phyloP scores from a whole-genome alignment of 2,329 filamentous ascomycete species.

The Xylaria sp. region DNA sequence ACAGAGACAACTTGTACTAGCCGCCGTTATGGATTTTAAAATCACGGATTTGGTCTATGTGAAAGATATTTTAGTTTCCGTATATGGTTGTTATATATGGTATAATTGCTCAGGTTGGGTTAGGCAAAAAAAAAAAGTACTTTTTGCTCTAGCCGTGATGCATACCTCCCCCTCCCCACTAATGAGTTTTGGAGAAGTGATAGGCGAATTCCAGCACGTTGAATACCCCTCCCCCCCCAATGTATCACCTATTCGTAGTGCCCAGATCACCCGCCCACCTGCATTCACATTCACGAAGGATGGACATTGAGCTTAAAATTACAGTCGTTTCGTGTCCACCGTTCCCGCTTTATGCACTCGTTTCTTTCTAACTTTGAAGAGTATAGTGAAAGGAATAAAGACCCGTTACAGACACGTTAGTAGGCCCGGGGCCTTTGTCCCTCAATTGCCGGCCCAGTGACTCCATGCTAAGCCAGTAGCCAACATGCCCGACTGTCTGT shows the following conservation, averaged over 20 bases:
- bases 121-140: neutral
- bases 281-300: neutral
- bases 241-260: neutral
- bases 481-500: slow-evolving; percentile 21
- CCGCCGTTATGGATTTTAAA: neutral
- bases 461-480: neutral
- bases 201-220: neutral
- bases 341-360: slow-evolving; percentile 25
- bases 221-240: neutral
- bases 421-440: slow-evolving; percentile 29
- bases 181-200: neutral
- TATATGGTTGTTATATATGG: neutral
- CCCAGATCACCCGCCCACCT: neutral
- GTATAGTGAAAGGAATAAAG: slow-evolving; percentile 21
- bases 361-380: slow-evolving; percentile 19
- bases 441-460: slow-evolving; percentile 19
- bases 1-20: neutral
- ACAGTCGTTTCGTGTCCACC: slow-evolving; percentile 23
- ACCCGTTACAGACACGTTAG: neutral
- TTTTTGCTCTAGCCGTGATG: neutral
- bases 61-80: neutral
- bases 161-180: neutral
- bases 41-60: neutral
- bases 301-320: slow-evolving; percentile 19
- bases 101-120: neutral